Percentiles rank a stretch among this genome's conserved stretches.
These are phyloP conservation scores for Cichorium intybus DNA, from an alignment of 140 eudicot species.

Conservation along the genomic window DNA sequence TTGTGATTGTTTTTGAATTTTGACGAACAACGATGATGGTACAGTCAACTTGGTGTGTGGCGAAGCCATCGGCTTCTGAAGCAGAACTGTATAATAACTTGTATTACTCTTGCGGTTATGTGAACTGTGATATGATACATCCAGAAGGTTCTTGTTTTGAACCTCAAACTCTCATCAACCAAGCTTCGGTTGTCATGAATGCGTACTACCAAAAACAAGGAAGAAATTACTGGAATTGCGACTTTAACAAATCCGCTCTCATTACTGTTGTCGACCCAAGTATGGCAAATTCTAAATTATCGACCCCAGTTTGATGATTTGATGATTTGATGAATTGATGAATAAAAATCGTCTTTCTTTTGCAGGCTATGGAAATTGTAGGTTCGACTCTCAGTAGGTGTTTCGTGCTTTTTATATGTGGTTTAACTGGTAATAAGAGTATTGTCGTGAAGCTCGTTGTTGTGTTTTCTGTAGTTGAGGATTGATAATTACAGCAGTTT, in stretches of 20 bases:
- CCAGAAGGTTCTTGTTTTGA: constrained; percentile 35
- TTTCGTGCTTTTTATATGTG: not conserved
- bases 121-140: constrained; percentile 26
- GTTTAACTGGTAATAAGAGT: not conserved
- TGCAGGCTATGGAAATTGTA: constrained; percentile 40
- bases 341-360: not conserved
- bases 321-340: not conserved
- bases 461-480: not conserved
- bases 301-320: not conserved
- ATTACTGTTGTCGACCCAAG: constrained; percentile 45
- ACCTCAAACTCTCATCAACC: constrained; percentile 21
- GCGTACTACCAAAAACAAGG: constrained; percentile 42
- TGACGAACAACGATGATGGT: not conserved
- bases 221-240: constrained; percentile 40
- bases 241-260: constrained; percentile 35
- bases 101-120: constrained; percentile 23
- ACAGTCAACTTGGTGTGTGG: constrained; percentile 42
- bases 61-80: constrained; percentile 32
- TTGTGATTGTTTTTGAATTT: not conserved
- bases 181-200: constrained; percentile 54
- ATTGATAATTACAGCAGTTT: not conserved
- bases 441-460: not conserved
- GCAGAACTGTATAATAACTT: constrained; percentile 27
- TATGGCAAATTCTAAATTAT: constrained; percentile 5
- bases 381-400: constrained; percentile 9